Conservation (phyloP, 495 filamentous ascomycete genomes). For the Immersiella caudata region DNA sequence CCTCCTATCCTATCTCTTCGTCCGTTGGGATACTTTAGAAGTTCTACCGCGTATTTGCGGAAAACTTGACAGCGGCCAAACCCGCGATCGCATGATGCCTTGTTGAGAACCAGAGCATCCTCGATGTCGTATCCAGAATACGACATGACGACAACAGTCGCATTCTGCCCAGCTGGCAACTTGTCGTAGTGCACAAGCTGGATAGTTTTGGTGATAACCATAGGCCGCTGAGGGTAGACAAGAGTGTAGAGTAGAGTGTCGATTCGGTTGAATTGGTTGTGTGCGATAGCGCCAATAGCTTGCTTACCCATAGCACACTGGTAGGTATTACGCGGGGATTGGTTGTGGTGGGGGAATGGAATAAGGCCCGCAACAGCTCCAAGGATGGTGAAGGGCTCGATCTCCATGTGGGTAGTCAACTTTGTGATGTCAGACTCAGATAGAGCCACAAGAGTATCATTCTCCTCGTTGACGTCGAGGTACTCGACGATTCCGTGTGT, state of each 20-base stretch:
- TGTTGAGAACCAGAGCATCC: conserved; percentile 95
- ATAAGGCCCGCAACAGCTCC: conserved; percentile 97
- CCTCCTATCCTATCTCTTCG: conserved; percentile 71
- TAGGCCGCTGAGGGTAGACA: conserved; percentile 96
- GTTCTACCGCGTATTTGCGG: conserved; percentile 76
- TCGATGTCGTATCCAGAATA: conserved; percentile 99
- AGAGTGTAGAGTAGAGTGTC: conserved; percentile 94
- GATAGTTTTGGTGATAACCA: conserved; percentile 96
- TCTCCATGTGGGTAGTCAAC: conserved; percentile 89
- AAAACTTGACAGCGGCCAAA: conserved; percentile 97
- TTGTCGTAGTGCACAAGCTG: conserved; percentile 98
- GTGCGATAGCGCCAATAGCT: conserved; percentile 96
- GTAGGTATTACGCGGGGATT: conserved; percentile 98
- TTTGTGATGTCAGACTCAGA: conserved; percentile 80
- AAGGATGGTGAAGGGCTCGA: conserved; percentile 95
- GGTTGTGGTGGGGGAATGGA: conserved; percentile 98
- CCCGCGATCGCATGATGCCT: conserved; percentile 88
- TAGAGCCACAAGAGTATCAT: conserved; percentile 89
- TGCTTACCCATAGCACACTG: conserved; percentile 99
- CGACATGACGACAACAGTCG: conserved; percentile 97
- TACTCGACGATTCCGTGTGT: conserved; percentile 89
- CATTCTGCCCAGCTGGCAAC: conserved; percentile 93
- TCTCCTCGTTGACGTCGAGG: conserved; percentile 97
- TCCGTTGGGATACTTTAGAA: conserved; percentile 81
- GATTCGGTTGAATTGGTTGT: conserved; percentile 94